phyloP scores from a whole-genome alignment of 805 yeast species.

The Teunomyces stri region DNA sequence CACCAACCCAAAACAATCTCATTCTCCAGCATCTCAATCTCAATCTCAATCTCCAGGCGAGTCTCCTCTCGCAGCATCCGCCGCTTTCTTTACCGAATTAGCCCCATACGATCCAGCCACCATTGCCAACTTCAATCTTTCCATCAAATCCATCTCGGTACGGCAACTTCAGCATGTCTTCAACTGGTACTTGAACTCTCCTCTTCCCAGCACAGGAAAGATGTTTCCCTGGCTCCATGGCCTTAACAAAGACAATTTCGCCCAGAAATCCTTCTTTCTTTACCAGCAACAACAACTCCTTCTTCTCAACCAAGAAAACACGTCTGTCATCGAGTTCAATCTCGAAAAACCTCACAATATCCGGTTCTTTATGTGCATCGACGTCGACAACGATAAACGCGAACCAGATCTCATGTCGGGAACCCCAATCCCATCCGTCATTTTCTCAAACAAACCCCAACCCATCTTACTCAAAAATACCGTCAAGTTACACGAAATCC shows the following conservation, averaged over 20 bases:
- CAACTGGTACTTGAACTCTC: constrained; percentile 36
- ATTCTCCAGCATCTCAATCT: too few species aligned
- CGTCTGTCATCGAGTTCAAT: constrained; percentile 7
- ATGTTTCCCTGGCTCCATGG: constrained; percentile 95
- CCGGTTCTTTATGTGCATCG: constrained; percentile 41
- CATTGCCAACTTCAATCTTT: neutral
- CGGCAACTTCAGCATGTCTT: constrained; percentile 21
- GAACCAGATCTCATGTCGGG: neutral
- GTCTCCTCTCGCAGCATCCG: neutral
- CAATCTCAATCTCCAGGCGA: neutral
- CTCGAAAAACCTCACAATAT: constrained; percentile 24
- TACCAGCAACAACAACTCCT: constrained; percentile 24
- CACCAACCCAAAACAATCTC: too few species aligned
- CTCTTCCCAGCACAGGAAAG: constrained; percentile 57
- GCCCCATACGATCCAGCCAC: neutral
- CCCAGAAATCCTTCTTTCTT: constrained; percentile 49
- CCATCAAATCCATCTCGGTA: constrained; percentile 14
- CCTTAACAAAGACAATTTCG: constrained; percentile 52
- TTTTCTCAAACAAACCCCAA: neutral
- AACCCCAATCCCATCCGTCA: neutral
- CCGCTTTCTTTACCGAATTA: constrained; percentile 2
- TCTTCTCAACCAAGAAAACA: neutral
- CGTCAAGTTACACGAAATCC: constrained; percentile 51
- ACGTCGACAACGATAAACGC: constrained; percentile 10
- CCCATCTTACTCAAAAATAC: constrained; percentile 47